Evolutionary conservation across 352 stramenopile genomes (phyloP), one percentile per base, ranked within the genome.

Genomic region (Pythium pyrilobum): DNA sequence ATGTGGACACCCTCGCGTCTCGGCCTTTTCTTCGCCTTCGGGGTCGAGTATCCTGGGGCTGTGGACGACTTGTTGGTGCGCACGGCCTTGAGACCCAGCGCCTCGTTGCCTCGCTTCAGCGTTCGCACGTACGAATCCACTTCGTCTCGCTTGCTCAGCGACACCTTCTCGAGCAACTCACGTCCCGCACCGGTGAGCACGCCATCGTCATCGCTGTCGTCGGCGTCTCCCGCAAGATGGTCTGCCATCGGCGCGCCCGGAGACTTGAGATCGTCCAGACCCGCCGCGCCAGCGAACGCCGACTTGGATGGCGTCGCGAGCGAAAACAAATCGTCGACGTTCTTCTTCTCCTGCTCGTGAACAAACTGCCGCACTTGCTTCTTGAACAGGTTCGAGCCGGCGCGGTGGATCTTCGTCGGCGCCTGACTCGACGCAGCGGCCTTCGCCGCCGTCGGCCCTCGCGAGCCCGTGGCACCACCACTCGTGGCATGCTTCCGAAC

Each of bases 291-390:
- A 69, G 53, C 43, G 64, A 71, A 38, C 39, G 52, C 59, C 3
- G 33, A 46, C 27, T 78, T 81, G 1, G 77, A 81, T 36, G 77
- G 77, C 3, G 77, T 85, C 13, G 58, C 28, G 13, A 64, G 63
- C 8, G 71, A 64, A 46, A 89, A 91, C 21, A 89, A 51, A 40
- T 91, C 80, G 41, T 91, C 80, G 18, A 74, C 64, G 43, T 89
- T 69, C 55, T 85, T 86, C 39, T 88, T 76, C 52, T 90, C 80
- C 50, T 87, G 85, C 62, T 89, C 59, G 52, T 83, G 62, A 2
- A 91, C 74, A 49, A 91, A 91, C 43, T 87, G 59, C 28, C 81
- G 81, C 40, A 91, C 81, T 78, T 91, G 81, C 41, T 91, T 89
- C 59, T 91, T 91, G 52, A 89, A 91, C 43, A 79, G 67, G 34